Conservation (phyloP, 2,329 filamentous ascomycete species). For the Bipolaris oryzae region DNA sequence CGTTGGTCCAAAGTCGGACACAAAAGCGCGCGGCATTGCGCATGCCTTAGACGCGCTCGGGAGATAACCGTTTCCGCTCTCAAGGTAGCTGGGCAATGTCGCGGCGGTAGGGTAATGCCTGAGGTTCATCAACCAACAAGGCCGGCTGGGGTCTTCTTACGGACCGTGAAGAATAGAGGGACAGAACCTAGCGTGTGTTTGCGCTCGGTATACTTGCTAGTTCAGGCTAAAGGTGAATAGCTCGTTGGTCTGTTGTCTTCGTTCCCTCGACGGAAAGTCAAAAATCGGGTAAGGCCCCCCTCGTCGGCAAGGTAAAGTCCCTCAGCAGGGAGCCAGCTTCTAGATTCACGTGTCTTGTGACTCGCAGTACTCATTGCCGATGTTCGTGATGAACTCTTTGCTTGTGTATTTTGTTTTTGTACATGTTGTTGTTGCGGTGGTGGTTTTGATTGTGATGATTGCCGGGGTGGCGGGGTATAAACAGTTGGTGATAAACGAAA, state of each 20-base stretch:
- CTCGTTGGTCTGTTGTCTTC: slow-evolving; percentile 26
- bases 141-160: background rate
- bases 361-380: slow-evolving; percentile 24
- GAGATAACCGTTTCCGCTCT: background rate
- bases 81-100: background rate
- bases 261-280: slow-evolving; percentile 20
- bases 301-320: slow-evolving; percentile 32
- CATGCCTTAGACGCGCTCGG: slow-evolving; percentile 6
- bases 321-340: slow-evolving; percentile 34
- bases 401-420: background rate
- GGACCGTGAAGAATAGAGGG: background rate
- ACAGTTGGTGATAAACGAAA: slow-evolving; percentile 30
- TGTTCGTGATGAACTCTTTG: slow-evolving; percentile 12
- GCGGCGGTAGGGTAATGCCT: background rate
- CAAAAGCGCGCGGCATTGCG: background rate
- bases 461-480: slow-evolving; percentile 26
- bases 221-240: slow-evolving; percentile 29
- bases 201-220: background rate
- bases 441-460: slow-evolving; percentile 11
- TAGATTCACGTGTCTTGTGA: slow-evolving; percentile 22
- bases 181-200: background rate
- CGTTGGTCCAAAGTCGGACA: slow-evolving; percentile 27
- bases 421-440: slow-evolving; percentile 10
- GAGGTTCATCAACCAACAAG: background rate
- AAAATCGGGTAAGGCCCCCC: slow-evolving; percentile 25